These are phyloP conservation scores for Malassezia slooffiae DNA, from an alignment of 1,284 basidiomycete genomes.

Conservation along the genomic window DNA sequence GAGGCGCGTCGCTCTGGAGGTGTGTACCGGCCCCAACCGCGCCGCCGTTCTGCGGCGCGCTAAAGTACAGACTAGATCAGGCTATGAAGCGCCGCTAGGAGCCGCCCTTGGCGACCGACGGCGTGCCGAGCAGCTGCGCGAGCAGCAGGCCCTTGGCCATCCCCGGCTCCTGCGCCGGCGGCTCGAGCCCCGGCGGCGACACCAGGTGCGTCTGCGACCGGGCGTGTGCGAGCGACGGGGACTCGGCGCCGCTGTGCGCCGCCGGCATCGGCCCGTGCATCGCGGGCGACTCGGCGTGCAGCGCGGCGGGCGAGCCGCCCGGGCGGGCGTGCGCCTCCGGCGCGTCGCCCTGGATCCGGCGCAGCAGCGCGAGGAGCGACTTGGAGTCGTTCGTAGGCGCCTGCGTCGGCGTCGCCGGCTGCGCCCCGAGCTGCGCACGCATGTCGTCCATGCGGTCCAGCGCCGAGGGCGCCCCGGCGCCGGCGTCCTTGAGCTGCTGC, in stretches of 20 bases:
- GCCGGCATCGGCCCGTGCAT: constrained; percentile 18
- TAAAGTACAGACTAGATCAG: too few relatives aligned
- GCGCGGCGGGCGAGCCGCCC: background rate
- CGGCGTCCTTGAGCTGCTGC: constrained; percentile 12
- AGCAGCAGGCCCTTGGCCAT: constrained; percentile 29
- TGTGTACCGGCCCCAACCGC: background rate
- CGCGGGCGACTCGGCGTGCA: constrained; percentile 21
- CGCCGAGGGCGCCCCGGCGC: background rate
- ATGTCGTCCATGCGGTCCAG: constrained; percentile 1
- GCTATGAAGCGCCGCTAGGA: too few relatives aligned
- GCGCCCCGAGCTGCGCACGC: constrained; percentile 6
- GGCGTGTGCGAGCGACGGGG: background rate
- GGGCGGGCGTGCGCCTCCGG: background rate
- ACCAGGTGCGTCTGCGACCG: constrained; percentile 14
- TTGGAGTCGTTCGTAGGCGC: constrained; percentile 7
- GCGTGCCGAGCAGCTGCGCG: constrained; percentile 33
- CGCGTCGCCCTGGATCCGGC: constrained; percentile 14
- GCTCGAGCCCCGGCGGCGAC: constrained; percentile 14
- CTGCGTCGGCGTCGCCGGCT: constrained; percentile 9
- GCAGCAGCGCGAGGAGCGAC: constrained; percentile 12
- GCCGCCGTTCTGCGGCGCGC: too few relatives aligned
- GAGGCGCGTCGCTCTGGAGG: background rate
- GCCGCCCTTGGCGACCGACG: too few relatives aligned
- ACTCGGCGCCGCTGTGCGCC: constrained; percentile 9
- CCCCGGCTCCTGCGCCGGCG: constrained; percentile 5